These are phyloP conservation scores for Somion occarium DNA, from an alignment of 1,284 basidiomycete genomes.

Conservation along the genomic window DNA sequence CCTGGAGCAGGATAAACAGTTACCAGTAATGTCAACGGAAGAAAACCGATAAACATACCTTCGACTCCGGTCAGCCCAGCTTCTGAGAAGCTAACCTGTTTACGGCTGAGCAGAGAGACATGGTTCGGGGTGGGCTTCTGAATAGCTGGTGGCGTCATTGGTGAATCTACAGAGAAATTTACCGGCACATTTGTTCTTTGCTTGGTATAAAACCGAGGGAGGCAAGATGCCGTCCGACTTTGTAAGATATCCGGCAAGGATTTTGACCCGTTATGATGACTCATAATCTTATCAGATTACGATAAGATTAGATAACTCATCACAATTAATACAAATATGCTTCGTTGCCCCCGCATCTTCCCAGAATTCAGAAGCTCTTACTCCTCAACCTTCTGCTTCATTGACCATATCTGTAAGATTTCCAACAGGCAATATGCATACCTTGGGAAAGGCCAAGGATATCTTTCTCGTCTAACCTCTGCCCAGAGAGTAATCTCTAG, in stretches of 20 bases:
- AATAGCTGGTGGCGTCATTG: background rate
- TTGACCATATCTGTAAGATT: no score
- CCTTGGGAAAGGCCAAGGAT: no score
- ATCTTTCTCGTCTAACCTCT: no score
- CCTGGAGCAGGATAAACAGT: conserved; percentile 30
- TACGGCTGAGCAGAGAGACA: conserved; percentile 3
- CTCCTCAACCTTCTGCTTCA: no score
- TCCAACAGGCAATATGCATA: no score
- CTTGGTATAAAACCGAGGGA: background rate
- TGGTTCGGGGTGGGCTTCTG: background rate
- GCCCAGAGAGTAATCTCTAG: no score
- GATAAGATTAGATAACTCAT: background rate
- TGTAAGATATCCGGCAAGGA: no score
- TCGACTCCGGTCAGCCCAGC: conserved; percentile 1
- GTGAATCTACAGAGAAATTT: background rate
- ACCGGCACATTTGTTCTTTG: background rate
- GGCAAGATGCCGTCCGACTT: background rate
- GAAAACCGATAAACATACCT: conserved; percentile 1
- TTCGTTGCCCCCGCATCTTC: no score
- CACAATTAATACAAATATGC: no score
- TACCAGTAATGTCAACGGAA: background rate
- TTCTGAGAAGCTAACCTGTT: background rate
- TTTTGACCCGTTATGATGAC: no score
- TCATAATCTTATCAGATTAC: background rate
- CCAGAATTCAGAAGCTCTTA: no score